Conservation (phyloP, 805 yeast genomes). For the Blastobotrys parvus region DNA sequence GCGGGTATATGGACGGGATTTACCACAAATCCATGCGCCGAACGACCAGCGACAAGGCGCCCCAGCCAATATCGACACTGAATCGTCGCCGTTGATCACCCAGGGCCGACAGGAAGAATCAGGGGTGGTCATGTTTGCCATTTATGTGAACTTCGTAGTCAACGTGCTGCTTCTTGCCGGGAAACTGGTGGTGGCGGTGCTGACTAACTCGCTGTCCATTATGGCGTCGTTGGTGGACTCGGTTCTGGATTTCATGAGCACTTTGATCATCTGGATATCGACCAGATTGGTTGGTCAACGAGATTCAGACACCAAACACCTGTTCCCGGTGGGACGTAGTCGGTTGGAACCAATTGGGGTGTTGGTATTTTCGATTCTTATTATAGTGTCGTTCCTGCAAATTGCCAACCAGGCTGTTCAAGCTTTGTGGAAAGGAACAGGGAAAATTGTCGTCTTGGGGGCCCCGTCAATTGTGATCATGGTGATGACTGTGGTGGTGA, state of each 20-base stretch:
- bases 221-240: slow-evolving; percentile 76
- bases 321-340: slow-evolving; percentile 60
- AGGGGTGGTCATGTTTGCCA: slow-evolving; percentile 47
- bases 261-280: slow-evolving; percentile 59
- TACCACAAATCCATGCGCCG: slow-evolving; percentile 18
- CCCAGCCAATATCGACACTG: slow-evolving; percentile 55
- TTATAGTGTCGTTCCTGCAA: slow-evolving; percentile 62
- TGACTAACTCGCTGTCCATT: slow-evolving; percentile 65
- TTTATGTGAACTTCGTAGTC: slow-evolving; percentile 52
- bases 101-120: slow-evolving; percentile 40
- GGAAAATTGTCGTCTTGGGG: slow-evolving; percentile 39
- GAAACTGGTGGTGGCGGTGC: slow-evolving; percentile 49
- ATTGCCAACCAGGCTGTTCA: slow-evolving; percentile 58
- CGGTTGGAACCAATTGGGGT: slow-evolving; percentile 75
- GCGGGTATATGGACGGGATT: slow-evolving; percentile 44
- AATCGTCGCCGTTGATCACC: slow-evolving; percentile 45
- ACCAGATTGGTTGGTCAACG: slow-evolving; percentile 34
- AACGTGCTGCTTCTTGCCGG: slow-evolving; percentile 51
- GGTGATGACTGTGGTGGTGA: slow-evolving; percentile 52
- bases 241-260: slow-evolving; percentile 62
- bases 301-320: slow-evolving; percentile 37
- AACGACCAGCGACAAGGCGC: slow-evolving; percentile 29
- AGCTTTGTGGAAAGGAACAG: slow-evolving; percentile 36
- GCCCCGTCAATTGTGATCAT: slow-evolving; percentile 47
- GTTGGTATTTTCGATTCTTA: slow-evolving; percentile 60